Evolutionary conservation across 2,329 filamentous ascomycete genomes (phyloP).

Genomic region (Fusarium papillatum): DNA sequence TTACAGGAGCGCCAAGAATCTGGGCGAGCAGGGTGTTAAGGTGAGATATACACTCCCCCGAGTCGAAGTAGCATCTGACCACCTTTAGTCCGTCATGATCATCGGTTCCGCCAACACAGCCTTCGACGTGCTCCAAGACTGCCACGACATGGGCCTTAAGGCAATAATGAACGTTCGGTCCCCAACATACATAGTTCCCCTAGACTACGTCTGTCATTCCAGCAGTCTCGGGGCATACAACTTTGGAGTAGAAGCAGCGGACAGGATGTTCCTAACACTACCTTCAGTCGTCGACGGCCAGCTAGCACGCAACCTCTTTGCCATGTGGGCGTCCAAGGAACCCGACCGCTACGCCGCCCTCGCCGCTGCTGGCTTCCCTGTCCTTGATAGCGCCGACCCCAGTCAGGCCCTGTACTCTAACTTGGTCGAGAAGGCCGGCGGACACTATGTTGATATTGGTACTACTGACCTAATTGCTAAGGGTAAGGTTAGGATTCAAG

Average conservation of each 20-base stretch:
- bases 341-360: conserved; percentile 26
- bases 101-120: conserved; percentile 34
- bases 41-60: neutral
- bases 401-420: conserved; percentile 17
- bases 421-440: conserved; percentile 23
- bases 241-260: conserved; percentile 12
- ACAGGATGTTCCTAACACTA: conserved; percentile 23
- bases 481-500: conserved; percentile 12
- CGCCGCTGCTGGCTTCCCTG: conserved; percentile 10
- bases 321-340: conserved; percentile 19
- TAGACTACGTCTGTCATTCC: conserved; percentile 21
- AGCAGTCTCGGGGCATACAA: conserved; percentile 23
- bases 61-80: neutral
- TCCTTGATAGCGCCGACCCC: conserved; percentile 14
- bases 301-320: conserved; percentile 13
- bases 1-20: conserved; percentile 7
- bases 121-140: conserved; percentile 31
- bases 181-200: conserved; percentile 29
- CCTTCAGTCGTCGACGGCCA: conserved; percentile 12
- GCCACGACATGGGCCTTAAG: neutral
- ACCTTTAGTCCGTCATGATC: conserved; percentile 14
- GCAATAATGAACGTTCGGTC: conserved; percentile 23
- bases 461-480: conserved; percentile 3
- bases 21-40: conserved; percentile 14
- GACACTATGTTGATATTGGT: conserved; percentile 30